Evolutionary conservation across 768 basidiomycete genomes (phyloP).

Genomic region (Lactarius deliciosus): DNA sequence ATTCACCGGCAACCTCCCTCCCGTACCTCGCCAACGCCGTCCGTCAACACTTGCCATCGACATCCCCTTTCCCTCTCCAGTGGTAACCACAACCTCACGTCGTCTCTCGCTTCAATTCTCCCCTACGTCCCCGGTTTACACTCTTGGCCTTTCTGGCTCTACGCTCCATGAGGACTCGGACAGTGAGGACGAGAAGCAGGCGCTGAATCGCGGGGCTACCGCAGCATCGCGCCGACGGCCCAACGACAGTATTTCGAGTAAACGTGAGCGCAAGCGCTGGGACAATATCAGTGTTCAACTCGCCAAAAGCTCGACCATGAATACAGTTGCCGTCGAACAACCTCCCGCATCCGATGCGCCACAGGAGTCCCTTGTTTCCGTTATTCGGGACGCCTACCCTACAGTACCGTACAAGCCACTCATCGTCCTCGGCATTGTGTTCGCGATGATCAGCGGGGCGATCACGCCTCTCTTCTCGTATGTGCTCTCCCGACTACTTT

Average conservation of each 20-base stretch:
- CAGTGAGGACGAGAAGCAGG: slow-evolving; percentile 47
- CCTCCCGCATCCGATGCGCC: slow-evolving; percentile 24
- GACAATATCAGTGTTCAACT: slow-evolving; percentile 33
- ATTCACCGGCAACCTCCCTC: slow-evolving; percentile 30
- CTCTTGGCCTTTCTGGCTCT: slow-evolving; percentile 31
- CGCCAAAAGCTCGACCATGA: slow-evolving; percentile 33
- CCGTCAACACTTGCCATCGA: slow-evolving; percentile 45
- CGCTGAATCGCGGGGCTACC: slow-evolving; percentile 30
- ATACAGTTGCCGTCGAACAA: slow-evolving; percentile 23
- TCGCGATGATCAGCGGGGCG: slow-evolving; percentile 73
- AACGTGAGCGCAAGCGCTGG: slow-evolving; percentile 39
- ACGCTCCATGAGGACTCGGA: slow-evolving; percentile 39
- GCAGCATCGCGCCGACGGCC: slow-evolving; percentile 25
- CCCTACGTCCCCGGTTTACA: slow-evolving; percentile 42
- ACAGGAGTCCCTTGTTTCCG: slow-evolving; percentile 43
- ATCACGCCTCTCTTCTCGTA: slow-evolving; percentile 92
- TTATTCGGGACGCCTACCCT: slow-evolving; percentile 60
- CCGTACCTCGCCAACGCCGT: slow-evolving; percentile 34
- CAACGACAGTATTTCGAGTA: slow-evolving; percentile 13
- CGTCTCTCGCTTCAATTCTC: slow-evolving; percentile 67
- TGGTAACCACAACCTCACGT: slow-evolving; percentile 39
- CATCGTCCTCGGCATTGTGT: slow-evolving; percentile 64
- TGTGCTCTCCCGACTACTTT: slow-evolving; percentile 79
- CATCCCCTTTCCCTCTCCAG: slow-evolving; percentile 37
- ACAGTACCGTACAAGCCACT: slow-evolving; percentile 73